These are phyloP conservation scores for Trichosporon faecale DNA, from an alignment of 1,284 basidiomycete genomes.

Conservation along the genomic window DNA sequence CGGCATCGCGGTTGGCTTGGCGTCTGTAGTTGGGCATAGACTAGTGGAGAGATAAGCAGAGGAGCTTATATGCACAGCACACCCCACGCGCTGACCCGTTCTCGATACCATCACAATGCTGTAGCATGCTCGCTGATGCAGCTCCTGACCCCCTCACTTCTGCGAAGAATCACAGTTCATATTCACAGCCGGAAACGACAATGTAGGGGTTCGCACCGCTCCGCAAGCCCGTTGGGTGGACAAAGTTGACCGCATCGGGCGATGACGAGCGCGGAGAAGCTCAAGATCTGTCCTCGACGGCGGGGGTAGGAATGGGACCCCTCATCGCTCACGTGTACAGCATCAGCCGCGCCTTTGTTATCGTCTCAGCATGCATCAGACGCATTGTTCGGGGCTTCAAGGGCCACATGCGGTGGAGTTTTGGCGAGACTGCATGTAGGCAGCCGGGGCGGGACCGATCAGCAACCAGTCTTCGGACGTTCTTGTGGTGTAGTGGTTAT, in stretches of 20 bases:
- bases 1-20: not conserved
- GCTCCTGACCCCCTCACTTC: not conserved
- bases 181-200: not conserved
- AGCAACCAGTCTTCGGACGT: not conserved
- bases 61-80: not conserved
- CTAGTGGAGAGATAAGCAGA: not conserved
- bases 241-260: not conserved
- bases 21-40: not conserved
- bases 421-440: not conserved
- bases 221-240: not conserved
- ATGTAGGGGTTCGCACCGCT: not conserved
- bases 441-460: not conserved
- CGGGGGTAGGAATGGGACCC: not conserved
- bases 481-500: slow-evolving; percentile 10
- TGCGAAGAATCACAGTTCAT: not conserved
- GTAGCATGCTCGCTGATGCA: not conserved
- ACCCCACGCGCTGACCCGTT: not conserved
- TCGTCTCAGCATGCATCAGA: not conserved
- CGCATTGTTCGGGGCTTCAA: not conserved
- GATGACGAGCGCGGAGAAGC: not conserved
- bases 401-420: not conserved
- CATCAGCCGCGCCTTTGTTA: not conserved
- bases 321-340: not conserved
- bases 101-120: not conserved
- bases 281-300: not conserved